Evolutionary conservation across 768 basidiomycete species (phyloP).

Genomic region (Antrodiella citrinella): DNA sequence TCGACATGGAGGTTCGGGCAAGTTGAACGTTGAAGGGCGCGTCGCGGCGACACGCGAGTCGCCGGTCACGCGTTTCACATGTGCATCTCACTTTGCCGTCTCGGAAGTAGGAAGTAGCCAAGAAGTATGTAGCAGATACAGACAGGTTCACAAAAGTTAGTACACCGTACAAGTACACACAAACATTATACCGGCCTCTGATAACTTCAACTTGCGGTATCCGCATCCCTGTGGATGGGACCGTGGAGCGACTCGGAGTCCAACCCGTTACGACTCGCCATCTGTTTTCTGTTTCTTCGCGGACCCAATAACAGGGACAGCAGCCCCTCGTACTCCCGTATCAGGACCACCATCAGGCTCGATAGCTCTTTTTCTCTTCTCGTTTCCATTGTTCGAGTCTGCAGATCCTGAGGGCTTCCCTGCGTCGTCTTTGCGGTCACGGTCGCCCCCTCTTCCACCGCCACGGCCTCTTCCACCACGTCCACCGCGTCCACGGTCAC

Average conservation of each 20-base stretch:
- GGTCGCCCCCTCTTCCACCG: slow-evolving; percentile 22
- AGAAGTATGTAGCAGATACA: too few relatives aligned
- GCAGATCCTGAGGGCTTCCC: slow-evolving; percentile 16
- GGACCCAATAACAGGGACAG: slow-evolving; percentile 39
- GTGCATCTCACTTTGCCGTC: too few relatives aligned
- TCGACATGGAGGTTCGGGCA: too few relatives aligned
- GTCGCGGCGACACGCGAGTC: too few relatives aligned
- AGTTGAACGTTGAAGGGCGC: too few relatives aligned
- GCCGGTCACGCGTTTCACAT: too few relatives aligned
- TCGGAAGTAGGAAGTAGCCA: too few relatives aligned
- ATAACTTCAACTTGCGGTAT: too few relatives aligned
- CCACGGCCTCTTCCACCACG: slow-evolving; percentile 26
- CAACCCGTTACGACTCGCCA: slow-evolving; percentile 13
- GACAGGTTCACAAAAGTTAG: neutral
- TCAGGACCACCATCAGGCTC: slow-evolving; percentile 76
- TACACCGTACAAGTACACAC: neutral
- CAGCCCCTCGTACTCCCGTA: slow-evolving; percentile 54
- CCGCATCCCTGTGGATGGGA: too few relatives aligned
- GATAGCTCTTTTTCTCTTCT: slow-evolving; percentile 65
- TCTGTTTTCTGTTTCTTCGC: slow-evolving; percentile 37
- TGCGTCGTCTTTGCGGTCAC: slow-evolving; percentile 10
- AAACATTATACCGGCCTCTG: too few relatives aligned
- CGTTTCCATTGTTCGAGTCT: slow-evolving; percentile 7
- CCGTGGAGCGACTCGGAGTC: too few relatives aligned
- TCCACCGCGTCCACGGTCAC: slow-evolving; percentile 27